Percentiles rank a stretch among this genome's conserved stretches.
phyloP scores from a whole-genome alignment of 1,284 basidiomycete species.

The Tilletiopsis washingtonensis region DNA sequence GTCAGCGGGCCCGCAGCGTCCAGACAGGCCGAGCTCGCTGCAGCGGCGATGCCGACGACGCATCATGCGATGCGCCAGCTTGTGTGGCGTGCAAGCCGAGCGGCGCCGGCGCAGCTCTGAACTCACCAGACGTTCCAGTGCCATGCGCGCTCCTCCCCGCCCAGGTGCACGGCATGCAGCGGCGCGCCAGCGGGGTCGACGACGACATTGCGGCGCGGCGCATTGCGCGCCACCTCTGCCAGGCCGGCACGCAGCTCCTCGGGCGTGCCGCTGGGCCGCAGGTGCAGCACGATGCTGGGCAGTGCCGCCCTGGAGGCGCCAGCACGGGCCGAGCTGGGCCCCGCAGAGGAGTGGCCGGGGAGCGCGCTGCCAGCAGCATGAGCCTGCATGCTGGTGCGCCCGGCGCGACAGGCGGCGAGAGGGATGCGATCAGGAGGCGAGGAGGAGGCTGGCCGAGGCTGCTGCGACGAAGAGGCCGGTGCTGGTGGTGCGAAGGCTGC shows the following conservation, averaged over 20 bases:
- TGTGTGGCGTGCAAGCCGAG: not conserved
- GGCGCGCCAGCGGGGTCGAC: not conserved
- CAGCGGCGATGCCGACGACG: not conserved
- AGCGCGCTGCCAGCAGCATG: too few relatives aligned
- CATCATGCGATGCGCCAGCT: not conserved
- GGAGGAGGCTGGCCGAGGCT: too few relatives aligned
- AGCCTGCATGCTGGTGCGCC: too few relatives aligned
- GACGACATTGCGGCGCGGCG: not conserved
- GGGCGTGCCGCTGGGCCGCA: too few relatives aligned
- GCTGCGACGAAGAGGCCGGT: too few relatives aligned
- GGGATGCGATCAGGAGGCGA: too few relatives aligned
- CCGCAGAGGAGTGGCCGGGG: too few relatives aligned
- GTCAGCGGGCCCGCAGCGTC: not conserved
- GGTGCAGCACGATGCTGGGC: too few relatives aligned
- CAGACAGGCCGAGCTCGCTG: not conserved
- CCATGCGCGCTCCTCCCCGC: not conserved
- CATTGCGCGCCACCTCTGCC: not conserved
- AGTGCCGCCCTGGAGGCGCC: too few relatives aligned
- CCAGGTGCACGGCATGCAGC: not conserved
- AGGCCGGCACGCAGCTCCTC: not conserved
- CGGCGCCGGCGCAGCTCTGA: not conserved
- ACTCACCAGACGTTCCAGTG: not conserved
- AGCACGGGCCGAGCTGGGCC: too few relatives aligned
- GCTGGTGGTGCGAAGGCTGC: too few relatives aligned
- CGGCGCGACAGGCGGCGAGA: too few relatives aligned